phyloP scores from a whole-genome alignment of 2,329 filamentous ascomycete species.

The Penicillium crustosum region DNA sequence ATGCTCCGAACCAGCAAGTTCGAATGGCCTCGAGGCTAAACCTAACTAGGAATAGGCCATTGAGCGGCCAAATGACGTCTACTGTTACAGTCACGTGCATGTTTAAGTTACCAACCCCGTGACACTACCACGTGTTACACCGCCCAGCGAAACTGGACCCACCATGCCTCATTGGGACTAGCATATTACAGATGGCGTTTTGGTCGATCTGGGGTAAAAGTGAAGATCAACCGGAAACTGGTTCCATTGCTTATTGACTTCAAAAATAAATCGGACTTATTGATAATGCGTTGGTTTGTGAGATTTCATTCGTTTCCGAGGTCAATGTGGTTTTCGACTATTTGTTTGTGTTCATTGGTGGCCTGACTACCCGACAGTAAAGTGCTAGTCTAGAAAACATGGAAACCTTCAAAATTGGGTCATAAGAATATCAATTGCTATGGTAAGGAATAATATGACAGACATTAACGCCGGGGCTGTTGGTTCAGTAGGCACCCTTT shows the following conservation, averaged over 20 bases:
- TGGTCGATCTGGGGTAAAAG: constrained; percentile 26
- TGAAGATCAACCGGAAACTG: constrained; percentile 5
- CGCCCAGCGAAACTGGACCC: neutral
- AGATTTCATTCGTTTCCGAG: neutral
- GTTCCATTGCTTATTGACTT: neutral
- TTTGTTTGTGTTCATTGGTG: neutral
- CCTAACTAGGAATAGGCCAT: constrained; percentile 7
- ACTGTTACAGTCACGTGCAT: constrained; percentile 2
- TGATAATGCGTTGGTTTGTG: neutral
- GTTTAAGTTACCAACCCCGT: constrained; percentile 1
- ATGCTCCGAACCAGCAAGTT: constrained; percentile 12
- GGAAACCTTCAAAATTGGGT: neutral
- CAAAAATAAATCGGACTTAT: neutral
- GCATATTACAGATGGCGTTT: neutral
- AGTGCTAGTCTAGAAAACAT: constrained; percentile 5
- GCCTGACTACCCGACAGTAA: neutral
- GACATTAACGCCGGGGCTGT: constrained; percentile 6
- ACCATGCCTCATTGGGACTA: neutral
- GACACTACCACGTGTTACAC: constrained; percentile 21
- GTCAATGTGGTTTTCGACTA: neutral
- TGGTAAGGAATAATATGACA: constrained; percentile 4
- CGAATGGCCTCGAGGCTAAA: neutral
- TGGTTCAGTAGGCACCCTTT: constrained; percentile 1
- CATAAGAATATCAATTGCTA: constrained; percentile 9
- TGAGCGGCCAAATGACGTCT: constrained; percentile 4